Conservation (phyloP, 2,329 filamentous ascomycete species). For the Talaromyces piceae region DNA sequence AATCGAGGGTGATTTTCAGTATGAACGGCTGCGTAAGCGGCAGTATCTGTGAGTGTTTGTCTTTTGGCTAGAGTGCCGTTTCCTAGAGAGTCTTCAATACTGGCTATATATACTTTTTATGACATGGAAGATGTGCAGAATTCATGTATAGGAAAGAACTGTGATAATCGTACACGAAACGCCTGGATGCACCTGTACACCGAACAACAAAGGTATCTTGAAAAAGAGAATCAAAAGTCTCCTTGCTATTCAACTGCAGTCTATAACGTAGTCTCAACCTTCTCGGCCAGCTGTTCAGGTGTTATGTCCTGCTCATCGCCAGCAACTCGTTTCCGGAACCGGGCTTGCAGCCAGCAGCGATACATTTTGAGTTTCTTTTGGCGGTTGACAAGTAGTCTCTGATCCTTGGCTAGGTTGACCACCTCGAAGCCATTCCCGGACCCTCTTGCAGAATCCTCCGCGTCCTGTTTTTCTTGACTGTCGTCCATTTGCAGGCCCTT, state of each 20-base stretch:
- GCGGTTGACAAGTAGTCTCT: conserved; percentile 84
- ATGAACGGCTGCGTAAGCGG: background rate
- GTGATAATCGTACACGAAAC: background rate
- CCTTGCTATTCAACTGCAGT: background rate
- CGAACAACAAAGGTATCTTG: background rate
- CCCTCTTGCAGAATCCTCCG: background rate
- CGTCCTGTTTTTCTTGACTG: conserved; percentile 4
- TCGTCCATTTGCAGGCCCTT: conserved; percentile 22
- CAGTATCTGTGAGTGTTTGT: background rate
- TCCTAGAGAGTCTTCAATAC: no score
- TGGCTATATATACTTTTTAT: no score
- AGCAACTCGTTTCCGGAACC: conserved; percentile 31
- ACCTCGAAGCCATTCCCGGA: conserved; percentile 7
- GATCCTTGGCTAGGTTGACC: conserved; percentile 69
- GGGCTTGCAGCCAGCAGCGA: conserved; percentile 64
- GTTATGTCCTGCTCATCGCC: background rate
- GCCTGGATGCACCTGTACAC: background rate
- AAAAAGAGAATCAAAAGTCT: background rate
- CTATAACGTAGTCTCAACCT: conserved; percentile 7
- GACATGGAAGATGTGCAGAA: no score
- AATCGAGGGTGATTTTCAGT: conserved; percentile 5
- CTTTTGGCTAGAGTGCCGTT: no score
- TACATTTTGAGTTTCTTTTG: conserved; percentile 95
- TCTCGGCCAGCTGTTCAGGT: conserved; percentile 2
- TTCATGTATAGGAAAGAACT: no score